These are phyloP conservation scores for Juglanconis oblonga DNA, from an alignment of 2,329 filamentous ascomycete genomes.

Conservation along the genomic window DNA sequence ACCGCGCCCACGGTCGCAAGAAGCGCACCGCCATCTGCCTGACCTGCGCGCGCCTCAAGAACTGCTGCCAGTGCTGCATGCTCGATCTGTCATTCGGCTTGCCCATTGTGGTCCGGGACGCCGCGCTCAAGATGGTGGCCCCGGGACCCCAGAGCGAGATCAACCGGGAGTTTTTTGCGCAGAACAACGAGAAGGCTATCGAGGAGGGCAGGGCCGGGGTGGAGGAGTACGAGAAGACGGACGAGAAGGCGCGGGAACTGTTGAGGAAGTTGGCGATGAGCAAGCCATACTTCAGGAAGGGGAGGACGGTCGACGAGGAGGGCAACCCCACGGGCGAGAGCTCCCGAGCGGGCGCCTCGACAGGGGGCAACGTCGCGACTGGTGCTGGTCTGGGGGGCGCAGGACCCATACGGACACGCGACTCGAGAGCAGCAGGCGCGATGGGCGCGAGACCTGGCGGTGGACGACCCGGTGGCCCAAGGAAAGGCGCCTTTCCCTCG, in stretches of 20 bases:
- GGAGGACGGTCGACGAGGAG: slow-evolving; percentile 66
- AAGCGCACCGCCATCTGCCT: slow-evolving; percentile 95
- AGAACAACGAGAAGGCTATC: slow-evolving; percentile 93
- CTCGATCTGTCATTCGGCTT: slow-evolving; percentile 94
- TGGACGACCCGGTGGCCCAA: slow-evolving; percentile 37
- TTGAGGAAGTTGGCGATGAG: slow-evolving; percentile 81
- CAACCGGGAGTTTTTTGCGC: slow-evolving; percentile 96
- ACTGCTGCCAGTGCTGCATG: slow-evolving; percentile 99
- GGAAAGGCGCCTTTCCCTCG: slow-evolving; percentile 62
- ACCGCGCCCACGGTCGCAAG: slow-evolving; percentile 81
- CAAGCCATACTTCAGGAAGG: slow-evolving; percentile 93
- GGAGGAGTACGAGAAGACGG: slow-evolving; percentile 94
- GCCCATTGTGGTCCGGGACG: slow-evolving; percentile 91
- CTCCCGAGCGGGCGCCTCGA: slow-evolving; percentile 34
- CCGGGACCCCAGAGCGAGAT: slow-evolving; percentile 89
- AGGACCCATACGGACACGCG: slow-evolving; percentile 77
- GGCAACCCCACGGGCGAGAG: slow-evolving; percentile 38
- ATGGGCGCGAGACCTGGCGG: slow-evolving; percentile 42
- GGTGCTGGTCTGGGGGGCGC: slow-evolving; percentile 60
- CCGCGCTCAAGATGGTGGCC: slow-evolving; percentile 95
- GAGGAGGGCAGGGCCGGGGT: slow-evolving; percentile 83
- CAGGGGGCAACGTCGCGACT: slow-evolving; percentile 45
- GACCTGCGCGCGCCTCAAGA: slow-evolving; percentile 94
- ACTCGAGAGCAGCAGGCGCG: slow-evolving; percentile 52
- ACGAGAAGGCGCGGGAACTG: slow-evolving; percentile 91